Evolutionary conservation across 495 filamentous ascomycete genomes (phyloP).

Genomic region (Bathelium albidoporum): DNA sequence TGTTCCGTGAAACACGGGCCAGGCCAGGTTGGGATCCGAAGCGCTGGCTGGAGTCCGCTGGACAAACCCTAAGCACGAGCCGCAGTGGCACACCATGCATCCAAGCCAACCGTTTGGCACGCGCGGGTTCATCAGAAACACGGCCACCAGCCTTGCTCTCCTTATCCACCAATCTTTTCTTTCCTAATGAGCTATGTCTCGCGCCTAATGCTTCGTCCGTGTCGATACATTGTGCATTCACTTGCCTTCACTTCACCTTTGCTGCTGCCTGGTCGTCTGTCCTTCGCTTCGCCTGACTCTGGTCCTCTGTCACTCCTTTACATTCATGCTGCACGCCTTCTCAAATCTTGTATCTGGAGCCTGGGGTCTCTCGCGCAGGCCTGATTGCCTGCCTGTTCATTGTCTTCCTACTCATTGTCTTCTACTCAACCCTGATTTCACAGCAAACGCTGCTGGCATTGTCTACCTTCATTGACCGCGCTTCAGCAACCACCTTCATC

Average conservation of each 20-base stretch:
- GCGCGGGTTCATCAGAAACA: neutral
- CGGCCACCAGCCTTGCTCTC: neutral
- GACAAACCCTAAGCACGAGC: neutral
- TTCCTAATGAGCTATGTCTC: neutral
- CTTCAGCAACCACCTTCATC: neutral
- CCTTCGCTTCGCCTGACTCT: neutral
- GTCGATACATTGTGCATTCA: neutral
- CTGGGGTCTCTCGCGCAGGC: neutral
- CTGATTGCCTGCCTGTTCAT: too few species aligned
- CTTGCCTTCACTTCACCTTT: neutral
- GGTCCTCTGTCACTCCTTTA: neutral
- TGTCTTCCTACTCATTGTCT: too few species aligned
- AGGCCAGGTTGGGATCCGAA: neutral
- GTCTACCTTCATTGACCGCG: neutral
- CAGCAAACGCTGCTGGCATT: neutral
- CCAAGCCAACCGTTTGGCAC: slow-evolving; percentile 1
- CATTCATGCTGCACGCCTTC: neutral
- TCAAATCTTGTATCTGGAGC: neutral
- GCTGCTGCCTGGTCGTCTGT: neutral
- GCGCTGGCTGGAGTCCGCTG: neutral
- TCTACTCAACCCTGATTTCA: neutral
- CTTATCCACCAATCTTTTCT: neutral
- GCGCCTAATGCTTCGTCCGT: neutral
- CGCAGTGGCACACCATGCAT: neutral
- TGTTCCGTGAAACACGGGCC: slow-evolving; percentile 4